Base-by-base conservation (phyloP, 2,329 filamentous ascomycete species). In the Monilinia fructicola region DNA sequence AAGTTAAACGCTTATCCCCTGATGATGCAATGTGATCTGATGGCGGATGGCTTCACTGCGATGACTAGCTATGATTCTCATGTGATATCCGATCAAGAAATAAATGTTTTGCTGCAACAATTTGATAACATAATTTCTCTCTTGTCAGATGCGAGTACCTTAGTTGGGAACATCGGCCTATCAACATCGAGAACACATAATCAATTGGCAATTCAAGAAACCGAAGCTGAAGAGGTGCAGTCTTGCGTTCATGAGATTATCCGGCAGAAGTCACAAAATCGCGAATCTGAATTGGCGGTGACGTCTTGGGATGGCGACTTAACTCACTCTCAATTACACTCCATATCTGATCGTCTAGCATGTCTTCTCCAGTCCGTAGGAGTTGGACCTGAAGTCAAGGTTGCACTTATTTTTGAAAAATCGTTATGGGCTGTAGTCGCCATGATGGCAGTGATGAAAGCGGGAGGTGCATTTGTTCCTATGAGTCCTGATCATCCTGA, bases 391-490 rank as follows among this genome's bases (percentile, higher is more conserved):
- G 73, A 68, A 42, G 31, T 42, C 6, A 59, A 50, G 16, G 67
- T 74, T 21, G 69, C 71, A 40, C 18, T 72, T 9, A 67, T 64
- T n/a, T 71, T 71, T 38, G 64, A 70, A 1, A 73, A 73, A 52
- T 73, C 72, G 31, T 38, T 56, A 10, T 74, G 68, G 52, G 68
- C 69, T 26, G 56, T 74, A 28, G 65, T 76, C 21, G 69, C 73
- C 6, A 74, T 75, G 71, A 50, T 77, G 12, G 72, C 67, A 52
- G 68, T 75, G 23, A 53, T 75, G 23, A 73, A 73, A 53, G 66
- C 72, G 18, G 75, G 75, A 12, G 73, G 67, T 40, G 72, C 66
- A 7, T 74, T 74, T 31, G 73, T 77, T 26, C 70, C 74, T 18
- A 65, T 78, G n/a, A 73, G 77, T 54, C 65, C 68, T 1, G 40